Evolutionary conservation across 2,329 filamentous ascomycete genomes (phyloP).

Genomic region (Alternaria tenuissima): DNA sequence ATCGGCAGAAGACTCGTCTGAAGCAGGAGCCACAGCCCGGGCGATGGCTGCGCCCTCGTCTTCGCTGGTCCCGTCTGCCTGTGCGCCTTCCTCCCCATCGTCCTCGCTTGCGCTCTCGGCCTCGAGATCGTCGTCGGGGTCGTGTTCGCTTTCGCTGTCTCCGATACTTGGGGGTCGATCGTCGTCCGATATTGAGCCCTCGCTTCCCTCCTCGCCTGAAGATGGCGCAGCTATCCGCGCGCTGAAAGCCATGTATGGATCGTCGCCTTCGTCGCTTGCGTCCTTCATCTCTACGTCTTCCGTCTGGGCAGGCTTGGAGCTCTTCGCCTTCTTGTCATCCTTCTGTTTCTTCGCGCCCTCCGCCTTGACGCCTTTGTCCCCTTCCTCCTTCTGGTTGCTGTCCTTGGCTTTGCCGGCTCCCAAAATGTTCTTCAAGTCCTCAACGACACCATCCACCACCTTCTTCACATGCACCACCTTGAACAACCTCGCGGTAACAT

Average conservation of each 20-base stretch:
- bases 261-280: conserved; percentile 40
- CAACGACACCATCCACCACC: conserved; percentile 58
- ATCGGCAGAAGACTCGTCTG: conserved; percentile 21
- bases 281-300: conserved; percentile 33
- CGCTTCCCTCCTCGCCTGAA: conserved; percentile 44
- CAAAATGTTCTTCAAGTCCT: conserved; percentile 53
- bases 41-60: not conserved
- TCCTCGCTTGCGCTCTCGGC: conserved; percentile 22
- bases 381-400: conserved; percentile 26
- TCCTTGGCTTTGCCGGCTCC: conserved; percentile 12
- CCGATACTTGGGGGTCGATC: conserved; percentile 43
- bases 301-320: conserved; percentile 21
- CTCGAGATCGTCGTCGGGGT: conserved; percentile 30
- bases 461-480: conserved; percentile 67
- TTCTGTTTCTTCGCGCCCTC: conserved; percentile 37
- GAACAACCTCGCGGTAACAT: conserved; percentile 67
- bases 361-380: conserved; percentile 21
- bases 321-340: conserved; percentile 38
- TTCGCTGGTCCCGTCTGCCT: conserved; percentile 14
- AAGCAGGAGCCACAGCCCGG: conserved; percentile 22
- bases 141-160: conserved; percentile 38
- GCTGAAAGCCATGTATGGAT: conserved; percentile 47
- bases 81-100: conserved; percentile 10
- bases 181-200: conserved; percentile 37
- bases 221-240: conserved; percentile 52